A percentile compares a stretch with the other conserved stretches of the same genome.
Conservation (phyloP, 805 yeast species). For the Wickerhamiella sorbophila region DNA sequence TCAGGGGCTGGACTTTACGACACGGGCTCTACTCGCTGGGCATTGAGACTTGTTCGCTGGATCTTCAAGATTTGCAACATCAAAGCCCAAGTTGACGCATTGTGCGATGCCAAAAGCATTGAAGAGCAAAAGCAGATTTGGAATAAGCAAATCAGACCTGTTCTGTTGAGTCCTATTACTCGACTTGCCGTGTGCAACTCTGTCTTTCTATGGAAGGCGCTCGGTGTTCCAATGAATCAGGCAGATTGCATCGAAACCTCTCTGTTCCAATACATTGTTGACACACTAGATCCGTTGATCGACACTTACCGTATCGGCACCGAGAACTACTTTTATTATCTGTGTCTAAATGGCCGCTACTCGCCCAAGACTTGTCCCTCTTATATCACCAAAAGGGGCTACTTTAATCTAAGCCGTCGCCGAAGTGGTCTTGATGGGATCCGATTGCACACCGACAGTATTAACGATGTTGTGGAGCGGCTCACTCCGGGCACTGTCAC, state of each 20-base stretch:
- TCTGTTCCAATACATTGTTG: constrained; percentile 53
- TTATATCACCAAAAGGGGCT: constrained; percentile 49
- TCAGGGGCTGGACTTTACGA: constrained; percentile 49
- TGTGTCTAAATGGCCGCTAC: constrained; percentile 50
- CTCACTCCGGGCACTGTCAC: constrained; percentile 48
- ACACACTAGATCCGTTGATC: constrained; percentile 66
- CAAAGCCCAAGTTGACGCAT: constrained; percentile 34
- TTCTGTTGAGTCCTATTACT: constrained; percentile 54
- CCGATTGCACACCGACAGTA: constrained; percentile 65
- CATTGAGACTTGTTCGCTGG: constrained; percentile 49
- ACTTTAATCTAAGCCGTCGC: constrained; percentile 33
- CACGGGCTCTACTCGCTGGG: constrained; percentile 82
- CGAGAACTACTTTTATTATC: constrained; percentile 69
- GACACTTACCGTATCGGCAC: constrained; percentile 45
- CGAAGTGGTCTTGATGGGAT: constrained; percentile 49
- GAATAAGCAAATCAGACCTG: constrained; percentile 49
- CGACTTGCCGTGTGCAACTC: constrained; percentile 65
- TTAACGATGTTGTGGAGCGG: constrained; percentile 61
- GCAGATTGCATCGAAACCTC: constrained; percentile 67
- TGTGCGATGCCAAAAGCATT: constrained; percentile 44
- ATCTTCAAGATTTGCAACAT: constrained; percentile 39
- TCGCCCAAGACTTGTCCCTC: constrained; percentile 56
- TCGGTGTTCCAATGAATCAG: constrained; percentile 81
- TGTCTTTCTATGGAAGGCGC: constrained; percentile 73
- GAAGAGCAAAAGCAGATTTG: constrained; percentile 52